A percentile compares a stretch with the other conserved stretches of the same genome.
Conservation (phyloP, 176 grass and related monocot genomes). For the Oryza rufipogon region DNA sequence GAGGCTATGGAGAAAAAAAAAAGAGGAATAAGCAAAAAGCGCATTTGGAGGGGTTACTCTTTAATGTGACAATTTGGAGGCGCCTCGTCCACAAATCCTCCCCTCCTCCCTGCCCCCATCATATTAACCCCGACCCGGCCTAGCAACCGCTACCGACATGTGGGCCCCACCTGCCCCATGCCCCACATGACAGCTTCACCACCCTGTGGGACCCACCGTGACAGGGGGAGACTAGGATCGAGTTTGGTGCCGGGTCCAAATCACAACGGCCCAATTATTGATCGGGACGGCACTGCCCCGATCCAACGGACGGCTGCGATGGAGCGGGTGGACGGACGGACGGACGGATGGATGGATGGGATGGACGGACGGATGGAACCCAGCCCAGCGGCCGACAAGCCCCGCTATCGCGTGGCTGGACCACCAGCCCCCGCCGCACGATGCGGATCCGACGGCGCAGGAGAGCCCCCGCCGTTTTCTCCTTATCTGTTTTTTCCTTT, state of each 20-base stretch:
- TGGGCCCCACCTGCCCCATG: constrained; percentile 16
- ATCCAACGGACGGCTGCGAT: not conserved
- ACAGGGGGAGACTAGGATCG: constrained; percentile 50
- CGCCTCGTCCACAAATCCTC: not conserved
- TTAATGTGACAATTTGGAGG: constrained; percentile 33
- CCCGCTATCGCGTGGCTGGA: constrained; percentile 48
- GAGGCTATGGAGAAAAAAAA: constrained; percentile 27
- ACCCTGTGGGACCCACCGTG: not conserved
- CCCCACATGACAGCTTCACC: not conserved
- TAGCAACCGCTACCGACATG: not conserved
- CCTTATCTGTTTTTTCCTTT: constrained; percentile 5
- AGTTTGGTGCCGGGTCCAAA: constrained; percentile 73
- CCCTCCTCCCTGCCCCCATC: not conserved
- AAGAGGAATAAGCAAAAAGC: constrained; percentile 53
- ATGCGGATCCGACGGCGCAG: constrained; percentile 52
- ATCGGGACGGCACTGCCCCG: constrained; percentile 56
- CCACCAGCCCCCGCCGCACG: constrained; percentile 40
- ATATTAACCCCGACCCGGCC: too few relatives aligned
- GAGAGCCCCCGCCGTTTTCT: not conserved
- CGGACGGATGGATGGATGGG: not conserved
- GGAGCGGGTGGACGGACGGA: not conserved
- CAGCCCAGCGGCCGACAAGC: constrained; percentile 57
- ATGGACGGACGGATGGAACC: not conserved
- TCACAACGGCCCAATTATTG: constrained; percentile 78
- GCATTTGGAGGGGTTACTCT: constrained; percentile 41